These are phyloP conservation scores for Arctium minus DNA, from an alignment of 129 eudicot species.

Conservation along the genomic window DNA sequence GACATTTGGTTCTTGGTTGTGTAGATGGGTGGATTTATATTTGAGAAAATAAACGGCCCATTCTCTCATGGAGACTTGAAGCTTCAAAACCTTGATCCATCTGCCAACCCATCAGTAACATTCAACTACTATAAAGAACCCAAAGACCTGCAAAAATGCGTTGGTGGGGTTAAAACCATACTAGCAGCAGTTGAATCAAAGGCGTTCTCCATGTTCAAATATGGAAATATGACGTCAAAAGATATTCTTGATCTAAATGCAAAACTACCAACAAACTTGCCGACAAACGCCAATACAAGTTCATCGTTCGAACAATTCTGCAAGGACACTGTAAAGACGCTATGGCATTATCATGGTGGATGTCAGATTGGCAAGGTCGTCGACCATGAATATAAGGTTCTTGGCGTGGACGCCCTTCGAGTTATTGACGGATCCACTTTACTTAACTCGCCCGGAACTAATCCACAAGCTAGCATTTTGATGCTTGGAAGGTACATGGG, in stretches of 20 bases:
- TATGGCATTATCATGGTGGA: conserved; percentile 92
- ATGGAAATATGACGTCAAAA: conserved; percentile 9
- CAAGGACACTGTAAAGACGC: conserved; percentile 60
- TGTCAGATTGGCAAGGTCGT: conserved; percentile 69
- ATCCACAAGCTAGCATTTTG: conserved; percentile 92
- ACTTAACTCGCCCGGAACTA: conserved; percentile 66
- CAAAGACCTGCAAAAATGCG: conserved; percentile 54
- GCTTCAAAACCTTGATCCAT: conserved; percentile 39
- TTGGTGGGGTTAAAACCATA: conserved; percentile 48
- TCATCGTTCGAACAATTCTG: conserved; percentile 60
- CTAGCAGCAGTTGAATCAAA: conserved; percentile 44
- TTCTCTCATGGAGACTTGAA: conserved; percentile 54
- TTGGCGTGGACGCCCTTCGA: conserved; percentile 58
- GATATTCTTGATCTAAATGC: conserved; percentile 48
- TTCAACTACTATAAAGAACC: conserved; percentile 75
- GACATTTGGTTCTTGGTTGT: background rate
- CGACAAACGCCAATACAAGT: conserved; percentile 39
- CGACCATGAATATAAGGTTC: conserved; percentile 57
- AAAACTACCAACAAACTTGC: conserved; percentile 45
- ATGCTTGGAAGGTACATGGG: conserved; percentile 95
- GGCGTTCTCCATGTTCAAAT: conserved; percentile 43
- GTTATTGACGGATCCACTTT: conserved; percentile 83
- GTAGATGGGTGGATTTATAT: conserved; percentile 62
- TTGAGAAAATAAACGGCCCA: conserved; percentile 67
- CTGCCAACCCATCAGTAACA: conserved; percentile 53